Evolutionary conservation across 163 green algal genomes (phyloP).

Genomic region (Scenedesmus sp.): DNA sequence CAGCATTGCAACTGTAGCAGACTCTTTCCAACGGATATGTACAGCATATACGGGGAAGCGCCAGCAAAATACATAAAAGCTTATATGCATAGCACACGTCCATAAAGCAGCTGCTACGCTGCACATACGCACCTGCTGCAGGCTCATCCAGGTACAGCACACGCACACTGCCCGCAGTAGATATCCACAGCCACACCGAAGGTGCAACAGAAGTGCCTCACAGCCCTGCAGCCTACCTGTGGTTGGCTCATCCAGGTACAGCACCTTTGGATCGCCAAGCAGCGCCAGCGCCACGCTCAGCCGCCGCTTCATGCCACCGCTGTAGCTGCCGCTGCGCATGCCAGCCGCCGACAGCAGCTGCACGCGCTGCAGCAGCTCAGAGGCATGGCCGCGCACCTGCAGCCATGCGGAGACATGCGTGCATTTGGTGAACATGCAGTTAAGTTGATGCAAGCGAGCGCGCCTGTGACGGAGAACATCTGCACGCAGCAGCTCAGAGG

Average conservation of each 20-base stretch:
- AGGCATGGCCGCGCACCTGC: slow-evolving; percentile 10
- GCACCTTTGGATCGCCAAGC: slow-evolving; percentile 77
- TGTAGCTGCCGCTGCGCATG: slow-evolving; percentile 75
- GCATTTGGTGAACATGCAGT: no score
- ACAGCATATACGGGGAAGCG: no score
- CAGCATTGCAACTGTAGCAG: no score
- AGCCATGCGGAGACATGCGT: no score
- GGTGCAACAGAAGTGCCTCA: background rate
- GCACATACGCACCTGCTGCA: no score
- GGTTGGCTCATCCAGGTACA: slow-evolving; percentile 91
- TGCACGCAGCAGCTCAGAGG: slow-evolving; percentile 57
- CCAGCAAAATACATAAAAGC: no score
- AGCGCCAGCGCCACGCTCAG: slow-evolving; percentile 81
- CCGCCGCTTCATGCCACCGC: slow-evolving; percentile 87
- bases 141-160: no score
- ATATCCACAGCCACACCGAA: background rate
- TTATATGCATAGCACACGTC: no score
- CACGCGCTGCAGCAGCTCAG: slow-evolving; percentile 56
- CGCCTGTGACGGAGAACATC: slow-evolving; percentile 63
- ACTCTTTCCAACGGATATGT: no score
- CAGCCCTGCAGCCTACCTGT: slow-evolving; percentile 63
- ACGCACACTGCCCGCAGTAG: background rate
- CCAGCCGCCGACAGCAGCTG: slow-evolving; percentile 71
- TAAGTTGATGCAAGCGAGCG: no score
- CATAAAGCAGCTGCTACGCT: no score